Conservation (phyloP, 2,329 filamentous ascomycete genomes). For the Tolypocladium guangdongense region DNA sequence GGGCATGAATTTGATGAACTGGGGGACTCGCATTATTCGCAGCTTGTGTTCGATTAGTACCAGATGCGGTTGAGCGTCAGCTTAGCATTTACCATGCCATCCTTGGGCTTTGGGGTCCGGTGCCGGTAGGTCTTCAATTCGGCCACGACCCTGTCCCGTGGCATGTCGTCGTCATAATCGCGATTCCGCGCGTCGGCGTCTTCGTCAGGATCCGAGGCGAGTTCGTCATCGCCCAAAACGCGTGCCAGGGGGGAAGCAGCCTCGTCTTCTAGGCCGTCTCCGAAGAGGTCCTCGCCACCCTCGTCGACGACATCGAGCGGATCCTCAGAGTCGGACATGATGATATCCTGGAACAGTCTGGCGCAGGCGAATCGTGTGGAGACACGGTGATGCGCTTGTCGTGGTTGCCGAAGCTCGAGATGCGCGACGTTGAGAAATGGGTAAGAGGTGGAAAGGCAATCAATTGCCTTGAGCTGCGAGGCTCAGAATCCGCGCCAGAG, state of each 20-base stretch:
- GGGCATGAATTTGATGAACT: slow-evolving; percentile 61
- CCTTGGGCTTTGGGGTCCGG: slow-evolving; percentile 56
- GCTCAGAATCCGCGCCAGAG: background rate
- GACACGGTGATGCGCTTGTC: background rate
- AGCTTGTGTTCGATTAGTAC: slow-evolving; percentile 32
- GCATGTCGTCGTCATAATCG: slow-evolving; percentile 33
- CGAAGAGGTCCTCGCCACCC: slow-evolving; percentile 51
- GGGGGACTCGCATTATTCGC: slow-evolving; percentile 59
- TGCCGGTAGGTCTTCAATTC: slow-evolving; percentile 58
- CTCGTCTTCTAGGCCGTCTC: slow-evolving; percentile 50
- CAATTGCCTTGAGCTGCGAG: background rate
- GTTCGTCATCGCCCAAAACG: slow-evolving; percentile 50
- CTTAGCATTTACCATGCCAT: slow-evolving; percentile 48
- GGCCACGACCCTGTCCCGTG: slow-evolving; percentile 45
- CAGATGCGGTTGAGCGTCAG: background rate
- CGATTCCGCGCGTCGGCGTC: slow-evolving; percentile 23
- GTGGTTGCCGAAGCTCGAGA: background rate
- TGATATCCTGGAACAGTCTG: background rate
- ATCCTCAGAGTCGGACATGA: slow-evolving; percentile 48
- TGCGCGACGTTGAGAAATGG: background rate
- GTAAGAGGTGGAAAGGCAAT: background rate
- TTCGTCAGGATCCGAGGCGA: slow-evolving; percentile 39
- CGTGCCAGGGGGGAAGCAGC: slow-evolving; percentile 48
- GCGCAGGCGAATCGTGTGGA: background rate
- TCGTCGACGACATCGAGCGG: slow-evolving; percentile 41